Base-by-base conservation (phyloP, 1,284 basidiomycete genomes). In the Tilletia caries region DNA sequence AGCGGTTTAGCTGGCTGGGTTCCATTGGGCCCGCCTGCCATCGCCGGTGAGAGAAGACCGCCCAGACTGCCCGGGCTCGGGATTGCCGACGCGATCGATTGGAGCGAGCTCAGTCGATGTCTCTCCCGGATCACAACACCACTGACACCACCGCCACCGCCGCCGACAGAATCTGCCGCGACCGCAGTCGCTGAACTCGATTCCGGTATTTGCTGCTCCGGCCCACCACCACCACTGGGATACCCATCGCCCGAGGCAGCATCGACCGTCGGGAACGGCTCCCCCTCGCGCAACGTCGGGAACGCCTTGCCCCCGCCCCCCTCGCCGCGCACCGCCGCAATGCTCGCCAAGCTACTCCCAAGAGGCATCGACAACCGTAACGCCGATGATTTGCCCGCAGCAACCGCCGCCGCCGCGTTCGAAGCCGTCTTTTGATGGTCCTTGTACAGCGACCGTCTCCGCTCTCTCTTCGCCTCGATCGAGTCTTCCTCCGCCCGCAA, bases 401-500 rank as follows among this genome's bases (percentile, higher is more conserved):
- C n/a, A 3, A n/a, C 27, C 18, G 58, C 58, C 18, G 29, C 4
- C 12, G 33, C 27, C 10, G 29, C 32, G 4, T 13, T 29, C 32
- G 58, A 10, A 12, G 58, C 27, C 18, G 18, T 34, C 32, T 10
- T 34, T 29, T 62, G 27, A 12, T 62, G 58, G 18, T 62, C 58
- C 32, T 29, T 12, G 32, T 62, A 62, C 10, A 62, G 32, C 18
- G 58, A 44, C 60, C 72, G 34, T 50, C 72, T 52, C 44, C 72
- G n/a, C 32, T 78, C 77, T 32, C 78, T 62, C 72, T 75, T 75
- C 27, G 76, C 77, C 69, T 79, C 76, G 58, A 79, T 78, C 44
- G 72, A 71, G 71, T 75, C 75, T 64, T 79, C 75, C 29, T 79
- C 79, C 2, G 76, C 72, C 50, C 71, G 73, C 60, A 82, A 68